These are phyloP conservation scores for Podospora pseudoanserina DNA, from an alignment of 495 filamentous ascomycete genomes.

Conservation along the genomic window DNA sequence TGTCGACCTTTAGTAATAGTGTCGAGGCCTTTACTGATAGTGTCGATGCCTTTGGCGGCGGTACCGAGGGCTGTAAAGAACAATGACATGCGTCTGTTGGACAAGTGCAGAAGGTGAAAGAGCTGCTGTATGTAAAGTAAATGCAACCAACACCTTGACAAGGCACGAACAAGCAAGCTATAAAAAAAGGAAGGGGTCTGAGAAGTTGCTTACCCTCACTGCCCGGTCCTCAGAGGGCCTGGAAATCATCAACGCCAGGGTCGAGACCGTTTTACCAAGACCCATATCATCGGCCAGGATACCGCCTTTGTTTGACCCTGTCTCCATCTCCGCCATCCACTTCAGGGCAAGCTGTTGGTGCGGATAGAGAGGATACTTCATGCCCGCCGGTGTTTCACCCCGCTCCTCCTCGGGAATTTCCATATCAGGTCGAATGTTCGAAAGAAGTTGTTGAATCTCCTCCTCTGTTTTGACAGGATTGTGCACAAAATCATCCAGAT, in stretches of 20 bases:
- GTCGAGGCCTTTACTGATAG: too few relatives aligned
- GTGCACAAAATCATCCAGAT: slow-evolving; percentile 40
- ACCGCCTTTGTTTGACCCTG: slow-evolving; percentile 71
- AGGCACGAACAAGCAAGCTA: too few relatives aligned
- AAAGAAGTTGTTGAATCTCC: slow-evolving; percentile 64
- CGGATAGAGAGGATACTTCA: slow-evolving; percentile 68
- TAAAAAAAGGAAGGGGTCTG: neutral
- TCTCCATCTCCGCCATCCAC: slow-evolving; percentile 82
- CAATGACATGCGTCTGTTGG: too few relatives aligned
- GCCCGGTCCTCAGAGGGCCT: slow-evolving; percentile 48
- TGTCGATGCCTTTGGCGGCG: too few relatives aligned
- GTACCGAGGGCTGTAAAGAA: too few relatives aligned
- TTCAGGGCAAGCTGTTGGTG: slow-evolving; percentile 81
- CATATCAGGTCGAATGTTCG: slow-evolving; percentile 71
- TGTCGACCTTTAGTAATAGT: too few relatives aligned
- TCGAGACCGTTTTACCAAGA: slow-evolving; percentile 89
- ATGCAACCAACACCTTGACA: too few relatives aligned
- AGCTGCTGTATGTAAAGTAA: too few relatives aligned
- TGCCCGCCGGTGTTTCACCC: slow-evolving; percentile 68
- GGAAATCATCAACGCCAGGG: slow-evolving; percentile 78
- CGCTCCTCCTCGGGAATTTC: slow-evolving; percentile 61
- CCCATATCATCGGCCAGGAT: slow-evolving; percentile 95
- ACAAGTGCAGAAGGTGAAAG: too few relatives aligned
- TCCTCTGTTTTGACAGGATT: slow-evolving; percentile 58
- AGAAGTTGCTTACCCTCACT: slow-evolving; percentile 26